phyloP scores from a whole-genome alignment of 345 rosid genomes.

The Arabidopsis arenosa region DNA sequence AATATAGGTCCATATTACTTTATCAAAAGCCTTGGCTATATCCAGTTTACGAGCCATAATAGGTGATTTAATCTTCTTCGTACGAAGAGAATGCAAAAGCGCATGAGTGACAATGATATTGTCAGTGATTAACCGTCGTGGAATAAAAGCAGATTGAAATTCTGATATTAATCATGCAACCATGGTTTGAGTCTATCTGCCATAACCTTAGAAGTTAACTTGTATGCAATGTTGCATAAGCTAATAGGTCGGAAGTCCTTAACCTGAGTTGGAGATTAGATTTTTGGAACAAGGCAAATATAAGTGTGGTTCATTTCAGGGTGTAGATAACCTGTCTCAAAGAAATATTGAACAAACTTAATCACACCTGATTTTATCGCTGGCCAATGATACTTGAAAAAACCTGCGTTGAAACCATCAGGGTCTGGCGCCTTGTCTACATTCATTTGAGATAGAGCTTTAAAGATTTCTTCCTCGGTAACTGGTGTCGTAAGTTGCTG shows the following conservation, averaged over 20 bases:
- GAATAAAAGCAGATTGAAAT: not conserved
- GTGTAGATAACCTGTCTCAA: fast-evolving
- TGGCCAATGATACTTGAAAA: not conserved
- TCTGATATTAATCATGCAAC: not conserved
- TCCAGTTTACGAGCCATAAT: too few relatives aligned
- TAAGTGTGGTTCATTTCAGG: not conserved
- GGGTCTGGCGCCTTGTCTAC: not conserved
- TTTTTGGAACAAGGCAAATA: not conserved
- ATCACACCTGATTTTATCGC: not conserved
- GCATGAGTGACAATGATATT: not conserved
- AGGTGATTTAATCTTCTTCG: too few relatives aligned
- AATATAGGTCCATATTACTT: too few relatives aligned
- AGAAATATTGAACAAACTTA: not conserved
- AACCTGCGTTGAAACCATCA: not conserved
- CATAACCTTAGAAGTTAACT: not conserved
- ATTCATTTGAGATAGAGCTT: not conserved
- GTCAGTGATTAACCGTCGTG: not conserved
- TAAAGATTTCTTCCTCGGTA: not conserved
- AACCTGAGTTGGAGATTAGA: not conserved
- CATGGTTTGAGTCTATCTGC: not conserved
- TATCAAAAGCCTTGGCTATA: too few relatives aligned
- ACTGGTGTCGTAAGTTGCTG: not conserved
- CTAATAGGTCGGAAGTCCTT: not conserved
- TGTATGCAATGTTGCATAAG: not conserved
- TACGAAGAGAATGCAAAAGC: not conserved